phyloP scores from a whole-genome alignment of 306 rosid species.

The Pachyrhizus erosus region DNA sequence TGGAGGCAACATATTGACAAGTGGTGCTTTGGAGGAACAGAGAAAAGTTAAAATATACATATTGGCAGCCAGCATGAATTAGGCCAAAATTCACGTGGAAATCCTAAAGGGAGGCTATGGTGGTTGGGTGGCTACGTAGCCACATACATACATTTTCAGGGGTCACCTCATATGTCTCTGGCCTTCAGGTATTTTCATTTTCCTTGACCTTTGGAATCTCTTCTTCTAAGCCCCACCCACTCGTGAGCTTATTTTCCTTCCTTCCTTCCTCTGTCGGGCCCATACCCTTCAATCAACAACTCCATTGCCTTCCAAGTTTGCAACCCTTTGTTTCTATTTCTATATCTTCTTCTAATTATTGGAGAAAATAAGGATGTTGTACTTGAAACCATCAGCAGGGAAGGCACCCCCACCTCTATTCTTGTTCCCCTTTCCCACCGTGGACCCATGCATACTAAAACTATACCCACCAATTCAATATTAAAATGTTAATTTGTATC shows the following conservation, averaged over 20 bases:
- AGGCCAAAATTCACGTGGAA: neutral
- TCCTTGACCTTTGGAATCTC: neutral
- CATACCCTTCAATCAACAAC: conserved; percentile 30
- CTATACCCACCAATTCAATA: neutral
- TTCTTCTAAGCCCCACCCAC: conserved; percentile 40
- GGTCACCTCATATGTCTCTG: conserved; percentile 54
- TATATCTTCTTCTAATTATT: neutral
- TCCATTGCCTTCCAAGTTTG: neutral
- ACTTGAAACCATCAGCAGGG: neutral
- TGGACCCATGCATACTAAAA: neutral
- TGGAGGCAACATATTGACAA: neutral
- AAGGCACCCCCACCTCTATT: neutral
- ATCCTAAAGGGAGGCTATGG: neutral
- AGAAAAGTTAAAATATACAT: neutral
- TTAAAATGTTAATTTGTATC: neutral
- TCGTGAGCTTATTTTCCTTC: conserved; percentile 50
- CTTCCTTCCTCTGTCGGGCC: conserved; percentile 52
- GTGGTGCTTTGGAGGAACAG: neutral
- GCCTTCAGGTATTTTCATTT: conserved; percentile 19
- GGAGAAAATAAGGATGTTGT: neutral
- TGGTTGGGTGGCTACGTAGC: neutral
- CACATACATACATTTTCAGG: neutral
- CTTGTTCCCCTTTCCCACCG: neutral
- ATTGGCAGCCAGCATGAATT: neutral
- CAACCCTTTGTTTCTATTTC: neutral